These are phyloP conservation scores for Sporothrix globosa DNA, from an alignment of 2,329 filamentous ascomycete genomes.

Conservation along the genomic window DNA sequence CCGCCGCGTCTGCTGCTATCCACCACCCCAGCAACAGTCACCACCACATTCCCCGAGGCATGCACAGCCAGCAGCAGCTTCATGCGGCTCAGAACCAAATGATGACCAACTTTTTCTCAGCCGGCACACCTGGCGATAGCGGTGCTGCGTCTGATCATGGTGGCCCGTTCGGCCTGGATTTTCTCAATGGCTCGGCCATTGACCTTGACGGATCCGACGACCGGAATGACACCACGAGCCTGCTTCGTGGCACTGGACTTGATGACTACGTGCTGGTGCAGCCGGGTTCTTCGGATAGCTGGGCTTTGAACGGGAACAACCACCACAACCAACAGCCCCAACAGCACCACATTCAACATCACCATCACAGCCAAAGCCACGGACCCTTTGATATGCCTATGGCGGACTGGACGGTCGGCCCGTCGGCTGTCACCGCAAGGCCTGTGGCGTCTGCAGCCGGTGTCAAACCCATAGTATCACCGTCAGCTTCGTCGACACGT, in stretches of 20 bases:
- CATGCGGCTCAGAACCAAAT: constrained; percentile 33
- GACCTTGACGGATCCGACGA: constrained; percentile 39
- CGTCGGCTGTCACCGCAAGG: not conserved
- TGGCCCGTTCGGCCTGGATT: constrained; percentile 40
- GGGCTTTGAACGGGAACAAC: constrained; percentile 38
- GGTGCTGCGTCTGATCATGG: constrained; percentile 8
- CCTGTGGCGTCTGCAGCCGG: not conserved
- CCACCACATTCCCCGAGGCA: constrained; percentile 25
- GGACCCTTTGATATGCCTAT: constrained; percentile 39
- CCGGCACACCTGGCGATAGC: not conserved
- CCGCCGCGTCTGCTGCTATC: constrained; percentile 3
- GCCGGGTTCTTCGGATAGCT: constrained; percentile 38
- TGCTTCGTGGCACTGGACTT: constrained; percentile 27
- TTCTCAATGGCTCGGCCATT: constrained; percentile 40
- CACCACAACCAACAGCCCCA: constrained; percentile 28
- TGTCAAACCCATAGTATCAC: not conserved
- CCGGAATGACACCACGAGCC: constrained; percentile 19
- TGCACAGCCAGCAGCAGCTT: constrained; percentile 34
- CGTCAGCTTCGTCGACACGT: not conserved
- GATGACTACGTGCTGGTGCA: constrained; percentile 40
- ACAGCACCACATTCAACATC: not conserved
- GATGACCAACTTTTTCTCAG: constrained; percentile 40
- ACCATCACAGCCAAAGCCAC: constrained; percentile 29
- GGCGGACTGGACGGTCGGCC: constrained; percentile 38
- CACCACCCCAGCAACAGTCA: constrained; percentile 5